Base-by-base conservation (phyloP, 768 basidiomycete species). In the Pulveroboletus frians region DNA sequence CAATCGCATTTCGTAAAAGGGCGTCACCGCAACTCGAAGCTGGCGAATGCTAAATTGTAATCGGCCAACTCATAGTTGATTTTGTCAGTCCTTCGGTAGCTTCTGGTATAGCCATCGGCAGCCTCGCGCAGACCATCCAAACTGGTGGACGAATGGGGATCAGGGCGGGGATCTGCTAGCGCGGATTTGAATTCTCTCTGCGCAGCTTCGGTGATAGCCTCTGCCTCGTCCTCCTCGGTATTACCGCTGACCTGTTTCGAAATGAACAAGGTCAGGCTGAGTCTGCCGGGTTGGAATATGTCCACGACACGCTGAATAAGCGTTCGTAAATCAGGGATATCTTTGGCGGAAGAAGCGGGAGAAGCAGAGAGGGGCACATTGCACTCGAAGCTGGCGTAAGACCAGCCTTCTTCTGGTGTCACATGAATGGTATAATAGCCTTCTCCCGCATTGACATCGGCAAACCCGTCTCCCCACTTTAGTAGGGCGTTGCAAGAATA, bases 351-450 rank as follows among this genome's bases (percentile, higher is more conserved):
- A 37, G 65, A 57, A 47, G 53, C 46, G 9, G 59, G 57, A 41
- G 65, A 52, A 37, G 68, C 54, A 37, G 71, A 65, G 38, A 85
- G 73, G 4, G 91, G 91, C n/a, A 96, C 82, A 69, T 99, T 99
- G 73, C 92, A 95, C 71, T 99, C 96, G 73, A 99, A 98, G 61
- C 88, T 92, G 55, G 96, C 96, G 68, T 96, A 99, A 39, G 93
- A 96, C 88, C 92, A 98, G 48, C 90, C 95, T 60, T 89, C 84
- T 69, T 98, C 96, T 23, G 96, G 96, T 1, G 96, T 99, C 51
- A 98, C 95, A 66, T 99, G 96, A 48, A 99, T 95, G 7, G 92
- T 97, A 66, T 91, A 97, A 69, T 99, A 99, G 34, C 95, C 92
- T 68, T 97, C 96, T 14, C 82, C 81, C 18, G 41, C 46, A 18